A percentile compares a stretch with the other conserved stretches of the same genome.
These are phyloP conservation scores for Cytospora piceicola DNA, from an alignment of 2,329 filamentous ascomycete species.

Conservation along the genomic window DNA sequence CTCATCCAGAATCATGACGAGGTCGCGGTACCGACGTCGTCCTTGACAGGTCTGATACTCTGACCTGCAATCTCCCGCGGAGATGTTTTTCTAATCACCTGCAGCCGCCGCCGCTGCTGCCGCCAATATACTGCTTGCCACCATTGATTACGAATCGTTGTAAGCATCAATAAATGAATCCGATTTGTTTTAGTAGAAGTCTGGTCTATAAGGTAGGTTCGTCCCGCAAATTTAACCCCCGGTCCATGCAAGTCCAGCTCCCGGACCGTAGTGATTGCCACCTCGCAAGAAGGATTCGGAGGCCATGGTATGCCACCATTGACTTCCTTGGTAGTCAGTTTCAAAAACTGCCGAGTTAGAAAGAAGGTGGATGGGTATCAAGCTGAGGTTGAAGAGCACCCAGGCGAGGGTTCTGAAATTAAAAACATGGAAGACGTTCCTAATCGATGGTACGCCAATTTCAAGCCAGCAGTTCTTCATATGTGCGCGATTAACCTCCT, in stretches of 20 bases:
- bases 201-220: no score
- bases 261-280: constrained; percentile 10
- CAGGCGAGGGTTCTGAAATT: constrained; percentile 32
- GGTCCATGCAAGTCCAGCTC: not conserved
- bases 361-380: constrained; percentile 38
- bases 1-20: not conserved
- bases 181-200: no score
- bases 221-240: not conserved
- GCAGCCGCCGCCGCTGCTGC: not conserved
- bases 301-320: constrained; percentile 29
- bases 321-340: constrained; percentile 22
- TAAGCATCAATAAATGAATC: not conserved
- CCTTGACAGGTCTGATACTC: constrained; percentile 9
- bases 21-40: not conserved
- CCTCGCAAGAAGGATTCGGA: constrained; percentile 25
- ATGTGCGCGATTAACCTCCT: constrained; percentile 54
- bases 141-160: not conserved
- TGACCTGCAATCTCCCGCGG: not conserved
- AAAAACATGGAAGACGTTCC: constrained; percentile 41
- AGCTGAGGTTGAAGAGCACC: constrained; percentile 33
- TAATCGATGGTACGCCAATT: constrained; percentile 48
- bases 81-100: not conserved
- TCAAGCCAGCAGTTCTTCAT: constrained; percentile 44
- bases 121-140: not conserved
- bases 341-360: constrained; percentile 32